These are phyloP conservation scores for Penicillium chermesinum DNA, from an alignment of 495 filamentous ascomycete genomes.

Conservation along the genomic window DNA sequence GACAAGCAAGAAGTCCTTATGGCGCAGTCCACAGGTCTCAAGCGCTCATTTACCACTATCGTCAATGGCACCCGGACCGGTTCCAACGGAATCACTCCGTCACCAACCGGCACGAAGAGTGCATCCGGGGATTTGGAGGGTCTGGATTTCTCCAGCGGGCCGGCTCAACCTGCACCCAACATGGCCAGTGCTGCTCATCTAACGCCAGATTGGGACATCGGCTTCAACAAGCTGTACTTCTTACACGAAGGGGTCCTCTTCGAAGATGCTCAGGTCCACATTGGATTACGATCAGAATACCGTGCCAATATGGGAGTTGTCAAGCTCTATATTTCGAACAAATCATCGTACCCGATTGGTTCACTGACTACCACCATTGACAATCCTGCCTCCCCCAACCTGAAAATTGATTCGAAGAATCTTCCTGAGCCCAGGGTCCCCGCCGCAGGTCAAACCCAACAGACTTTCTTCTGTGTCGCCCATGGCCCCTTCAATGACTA, in stretches of 20 bases:
- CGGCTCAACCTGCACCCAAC: conserved; percentile 63
- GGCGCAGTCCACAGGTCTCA: conserved; percentile 75
- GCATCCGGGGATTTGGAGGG: conserved; percentile 65
- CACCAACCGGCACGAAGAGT: conserved; percentile 23
- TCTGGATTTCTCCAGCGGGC: conserved; percentile 67
- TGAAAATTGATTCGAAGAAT: conserved; percentile 79
- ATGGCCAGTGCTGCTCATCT: conserved; percentile 88
- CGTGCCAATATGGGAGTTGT: conserved; percentile 89
- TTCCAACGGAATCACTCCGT: conserved; percentile 35
- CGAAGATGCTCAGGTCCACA: conserved; percentile 89
- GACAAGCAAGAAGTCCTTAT: conserved; percentile 76
- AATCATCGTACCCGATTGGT: conserved; percentile 72
- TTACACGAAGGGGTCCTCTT: conserved; percentile 82
- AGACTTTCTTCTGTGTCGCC: conserved; percentile 90
- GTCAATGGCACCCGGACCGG: conserved; percentile 51
- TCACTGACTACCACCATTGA: conserved; percentile 94
- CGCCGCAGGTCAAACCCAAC: conserved; percentile 75
- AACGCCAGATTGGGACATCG: conserved; percentile 88
- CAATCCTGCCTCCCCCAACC: conserved; percentile 61
- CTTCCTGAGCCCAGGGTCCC: conserved; percentile 79
- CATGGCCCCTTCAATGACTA: conserved; percentile 75
- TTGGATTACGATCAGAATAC: conserved; percentile 91
- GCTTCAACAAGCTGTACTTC: conserved; percentile 81
- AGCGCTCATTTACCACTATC: conserved; percentile 69
- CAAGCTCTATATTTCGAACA: conserved; percentile 94